These are phyloP conservation scores for Aegle marmelos DNA, from an alignment of 345 rosid genomes.

Conservation along the genomic window DNA sequence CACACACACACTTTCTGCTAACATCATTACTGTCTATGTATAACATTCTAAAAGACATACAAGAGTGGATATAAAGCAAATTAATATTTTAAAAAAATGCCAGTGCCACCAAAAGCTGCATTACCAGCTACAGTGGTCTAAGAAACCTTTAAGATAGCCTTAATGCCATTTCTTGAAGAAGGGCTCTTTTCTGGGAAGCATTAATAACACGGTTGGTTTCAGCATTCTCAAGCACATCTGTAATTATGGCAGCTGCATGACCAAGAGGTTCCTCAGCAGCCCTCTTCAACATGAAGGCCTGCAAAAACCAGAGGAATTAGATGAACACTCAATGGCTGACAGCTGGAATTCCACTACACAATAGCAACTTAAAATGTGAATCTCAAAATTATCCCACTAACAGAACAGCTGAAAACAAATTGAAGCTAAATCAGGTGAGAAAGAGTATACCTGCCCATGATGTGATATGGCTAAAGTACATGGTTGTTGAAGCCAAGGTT, in stretches of 20 bases:
- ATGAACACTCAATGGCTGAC: neutral
- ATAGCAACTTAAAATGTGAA: neutral
- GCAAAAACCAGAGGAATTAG: conserved; percentile 15
- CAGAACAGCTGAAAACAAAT: no score
- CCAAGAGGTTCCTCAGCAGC: conserved; percentile 93
- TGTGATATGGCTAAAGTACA: conserved; percentile 79
- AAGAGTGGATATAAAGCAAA: neutral
- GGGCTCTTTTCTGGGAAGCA: conserved; percentile 85
- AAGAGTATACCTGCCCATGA: conserved; percentile 79
- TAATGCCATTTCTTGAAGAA: conserved; percentile 95
- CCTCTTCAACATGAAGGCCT: conserved; percentile 96
- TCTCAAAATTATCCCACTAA: neutral
- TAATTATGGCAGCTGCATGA: conserved; percentile 90
- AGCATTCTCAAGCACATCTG: conserved; percentile 89
- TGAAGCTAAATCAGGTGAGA: neutral
- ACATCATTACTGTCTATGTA: neutral
- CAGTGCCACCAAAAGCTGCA: conserved; percentile 1
- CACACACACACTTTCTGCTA: conserved; percentile 11
- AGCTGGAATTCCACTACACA: neutral
- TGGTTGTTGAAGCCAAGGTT: conserved; percentile 90
- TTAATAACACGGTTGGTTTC: conserved; percentile 78
- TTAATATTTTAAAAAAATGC: neutral
- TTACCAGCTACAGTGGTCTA: neutral
- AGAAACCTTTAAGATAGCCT: conserved; percentile 50
- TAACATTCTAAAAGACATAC: neutral